Conservation (phyloP, 2,329 filamentous ascomycete species). For the Macrophomina phaseolina region DNA sequence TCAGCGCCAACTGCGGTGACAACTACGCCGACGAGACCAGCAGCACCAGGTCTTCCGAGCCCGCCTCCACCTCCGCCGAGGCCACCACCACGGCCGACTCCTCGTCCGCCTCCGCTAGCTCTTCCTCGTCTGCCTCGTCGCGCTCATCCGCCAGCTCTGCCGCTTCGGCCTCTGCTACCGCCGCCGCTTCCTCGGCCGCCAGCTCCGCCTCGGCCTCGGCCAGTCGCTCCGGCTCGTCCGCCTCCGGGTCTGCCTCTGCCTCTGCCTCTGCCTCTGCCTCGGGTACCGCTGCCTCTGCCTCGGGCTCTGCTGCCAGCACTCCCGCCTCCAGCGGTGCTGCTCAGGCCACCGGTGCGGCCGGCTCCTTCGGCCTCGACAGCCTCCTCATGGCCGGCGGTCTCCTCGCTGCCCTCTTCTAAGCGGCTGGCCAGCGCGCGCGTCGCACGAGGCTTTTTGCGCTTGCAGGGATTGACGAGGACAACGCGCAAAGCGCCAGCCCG, state of each 20-base stretch:
- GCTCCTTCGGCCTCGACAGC: slow-evolving; percentile 2
- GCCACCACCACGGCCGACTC: slow-evolving; percentile 12
- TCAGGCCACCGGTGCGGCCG: not conserved
- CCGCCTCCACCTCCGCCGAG: slow-evolving; percentile 9
- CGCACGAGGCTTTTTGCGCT: not conserved
- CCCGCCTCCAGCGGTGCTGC: not conserved
- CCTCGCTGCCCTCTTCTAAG: slow-evolving; percentile 21
- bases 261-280: not conserved
- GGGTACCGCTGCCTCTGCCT: not conserved
- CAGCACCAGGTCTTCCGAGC: slow-evolving; percentile 13
- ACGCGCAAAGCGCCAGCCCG: not conserved
- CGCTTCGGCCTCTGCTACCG: not conserved
- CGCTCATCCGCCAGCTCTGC: not conserved
- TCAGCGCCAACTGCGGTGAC: slow-evolving; percentile 20
- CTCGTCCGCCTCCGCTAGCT: not conserved
- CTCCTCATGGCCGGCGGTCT: slow-evolving; percentile 17
- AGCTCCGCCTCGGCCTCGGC: not conserved
- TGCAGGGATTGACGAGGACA: no score
- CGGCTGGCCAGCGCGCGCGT: not conserved
- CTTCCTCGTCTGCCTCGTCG: not conserved
- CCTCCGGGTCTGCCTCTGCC: not conserved
- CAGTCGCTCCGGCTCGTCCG: not conserved
- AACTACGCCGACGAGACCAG: slow-evolving; percentile 14
- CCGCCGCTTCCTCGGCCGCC: not conserved
- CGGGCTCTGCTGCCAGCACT: not conserved